These are phyloP conservation scores for Thymus quinquecostatus DNA, from an alignment of 257 asterid genomes.

Conservation along the genomic window DNA sequence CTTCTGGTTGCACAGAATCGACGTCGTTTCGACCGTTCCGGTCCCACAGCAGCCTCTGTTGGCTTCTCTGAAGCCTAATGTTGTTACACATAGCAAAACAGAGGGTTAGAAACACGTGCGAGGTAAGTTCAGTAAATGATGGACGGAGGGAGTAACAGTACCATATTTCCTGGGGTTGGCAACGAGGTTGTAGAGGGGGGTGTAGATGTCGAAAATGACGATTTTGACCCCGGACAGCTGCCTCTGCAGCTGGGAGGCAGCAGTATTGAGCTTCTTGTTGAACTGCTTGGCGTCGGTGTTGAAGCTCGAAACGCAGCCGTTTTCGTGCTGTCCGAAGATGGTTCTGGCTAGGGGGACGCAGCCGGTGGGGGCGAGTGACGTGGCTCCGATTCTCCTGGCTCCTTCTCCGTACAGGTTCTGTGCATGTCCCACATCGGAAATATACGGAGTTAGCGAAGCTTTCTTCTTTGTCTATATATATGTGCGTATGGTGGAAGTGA, in stretches of 20 bases:
- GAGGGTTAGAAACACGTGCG: background rate
- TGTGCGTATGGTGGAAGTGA: no score
- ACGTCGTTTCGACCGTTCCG: slow-evolving; percentile 78
- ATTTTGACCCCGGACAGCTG: slow-evolving; percentile 68
- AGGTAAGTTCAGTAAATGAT: no score
- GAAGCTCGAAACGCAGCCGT: slow-evolving; percentile 71
- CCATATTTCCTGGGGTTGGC: slow-evolving; percentile 63
- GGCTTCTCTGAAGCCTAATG: slow-evolving; percentile 70
- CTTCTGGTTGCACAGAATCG: slow-evolving; percentile 70
- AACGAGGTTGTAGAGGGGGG: slow-evolving; percentile 73
- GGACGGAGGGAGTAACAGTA: slow-evolving; percentile 3
- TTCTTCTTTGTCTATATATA: background rate
- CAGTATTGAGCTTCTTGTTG: slow-evolving; percentile 73
- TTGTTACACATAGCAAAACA: no score
- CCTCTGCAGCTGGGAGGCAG: slow-evolving; percentile 67
- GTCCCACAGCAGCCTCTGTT: slow-evolving; percentile 88
- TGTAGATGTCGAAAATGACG: slow-evolving; percentile 76
- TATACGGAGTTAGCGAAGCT: background rate
- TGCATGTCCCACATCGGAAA: background rate
- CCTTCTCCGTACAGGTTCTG: slow-evolving; percentile 74
- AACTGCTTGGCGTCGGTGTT: slow-evolving; percentile 75
- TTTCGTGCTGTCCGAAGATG: slow-evolving; percentile 68
- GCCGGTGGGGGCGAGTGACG: slow-evolving; percentile 93
- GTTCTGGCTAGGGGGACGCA: slow-evolving; percentile 89
- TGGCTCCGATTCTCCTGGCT: slow-evolving; percentile 90